Conservation (phyloP, 192 early-diverging fungal species). For the Coemansia asiatica region DNA sequence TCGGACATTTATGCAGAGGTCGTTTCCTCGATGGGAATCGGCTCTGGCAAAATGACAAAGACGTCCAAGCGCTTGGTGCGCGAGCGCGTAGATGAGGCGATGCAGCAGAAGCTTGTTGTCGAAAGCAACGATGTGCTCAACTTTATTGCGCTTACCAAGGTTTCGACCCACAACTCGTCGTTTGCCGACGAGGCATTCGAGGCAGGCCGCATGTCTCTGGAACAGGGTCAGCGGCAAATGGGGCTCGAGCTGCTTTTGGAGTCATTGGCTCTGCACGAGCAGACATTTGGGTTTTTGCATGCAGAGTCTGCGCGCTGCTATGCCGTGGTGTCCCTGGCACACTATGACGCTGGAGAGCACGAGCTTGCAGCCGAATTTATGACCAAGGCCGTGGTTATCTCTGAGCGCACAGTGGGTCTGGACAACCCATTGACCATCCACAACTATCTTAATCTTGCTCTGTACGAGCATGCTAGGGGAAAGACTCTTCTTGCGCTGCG, state of each 20-base stretch:
- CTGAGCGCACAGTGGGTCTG: conserved; percentile 82
- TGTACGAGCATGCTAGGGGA: conserved; percentile 84
- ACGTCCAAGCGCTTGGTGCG: conserved; percentile 60
- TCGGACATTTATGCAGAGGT: conserved; percentile 36
- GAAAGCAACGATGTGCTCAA: conserved; percentile 31
- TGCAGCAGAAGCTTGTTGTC: conserved; percentile 31
- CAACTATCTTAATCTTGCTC: conserved; percentile 87
- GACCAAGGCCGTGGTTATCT: conserved; percentile 79
- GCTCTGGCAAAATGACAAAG: conserved; percentile 55
- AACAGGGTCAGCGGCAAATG: conserved; percentile 74
- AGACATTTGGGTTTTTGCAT: conserved; percentile 90
- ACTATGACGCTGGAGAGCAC: conserved; percentile 75
- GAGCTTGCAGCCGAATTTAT: conserved; percentile 59
- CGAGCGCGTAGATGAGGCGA: conserved; percentile 29
- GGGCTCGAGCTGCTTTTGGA: conserved; percentile 83
- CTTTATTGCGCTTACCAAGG: conserved; percentile 44
- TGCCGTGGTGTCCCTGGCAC: conserved; percentile 76
- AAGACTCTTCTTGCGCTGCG: conserved; percentile 67
- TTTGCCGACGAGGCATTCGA: conserved; percentile 92
- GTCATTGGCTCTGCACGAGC: conserved; percentile 85
- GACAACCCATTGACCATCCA: conserved; percentile 85
- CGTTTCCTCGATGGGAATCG: conserved; percentile 28
- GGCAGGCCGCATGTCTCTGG: conserved; percentile 74
- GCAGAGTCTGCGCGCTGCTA: conserved; percentile 86
- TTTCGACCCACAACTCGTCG: conserved; percentile 49